A percentile compares a stretch with the other conserved stretches of the same genome.
Evolutionary conservation across 495 filamentous ascomycete species (phyloP).

Genomic region (Aspergillus diversus): DNA sequence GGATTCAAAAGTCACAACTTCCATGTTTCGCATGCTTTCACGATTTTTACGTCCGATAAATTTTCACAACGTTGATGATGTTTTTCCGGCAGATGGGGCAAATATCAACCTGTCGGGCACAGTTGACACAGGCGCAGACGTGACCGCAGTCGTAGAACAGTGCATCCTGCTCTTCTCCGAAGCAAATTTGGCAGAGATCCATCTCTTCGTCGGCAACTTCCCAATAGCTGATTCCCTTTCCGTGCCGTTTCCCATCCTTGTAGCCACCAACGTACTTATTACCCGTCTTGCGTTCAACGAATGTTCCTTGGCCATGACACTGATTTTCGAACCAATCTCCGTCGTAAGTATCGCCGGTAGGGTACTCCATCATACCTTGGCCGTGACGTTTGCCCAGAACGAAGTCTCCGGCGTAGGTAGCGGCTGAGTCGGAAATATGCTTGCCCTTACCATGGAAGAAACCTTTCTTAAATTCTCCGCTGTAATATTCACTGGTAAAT

Average conservation of each 20-base stretch:
- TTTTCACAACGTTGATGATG: conserved; percentile 61
- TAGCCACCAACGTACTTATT: conserved; percentile 69
- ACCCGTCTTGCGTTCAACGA: conserved; percentile 59
- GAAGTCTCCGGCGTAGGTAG: conserved; percentile 60
- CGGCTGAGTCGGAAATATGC: conserved; percentile 56
- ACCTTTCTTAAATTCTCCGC: conserved; percentile 52
- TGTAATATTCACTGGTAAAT: conserved; percentile 53
- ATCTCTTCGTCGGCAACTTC: conserved; percentile 65
- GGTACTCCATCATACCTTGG: conserved; percentile 60
- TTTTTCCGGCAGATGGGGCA: conserved; percentile 68
- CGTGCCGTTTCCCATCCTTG: conserved; percentile 63
- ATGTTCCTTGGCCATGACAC: conserved; percentile 62
- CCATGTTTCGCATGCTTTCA: neutral
- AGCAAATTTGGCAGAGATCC: conserved; percentile 67
- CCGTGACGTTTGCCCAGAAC: conserved; percentile 56
- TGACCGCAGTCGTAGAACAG: conserved; percentile 70
- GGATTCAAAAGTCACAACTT: neutral
- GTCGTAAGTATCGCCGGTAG: conserved; percentile 64
- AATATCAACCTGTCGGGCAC: conserved; percentile 62
- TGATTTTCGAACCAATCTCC: conserved; percentile 61
- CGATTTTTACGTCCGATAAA: conserved; percentile 50
- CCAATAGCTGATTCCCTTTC: conserved; percentile 66
- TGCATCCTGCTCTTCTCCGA: conserved; percentile 62
- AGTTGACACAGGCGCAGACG: conserved; percentile 64
- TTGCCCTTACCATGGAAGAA: conserved; percentile 56